Evolutionary conservation across 306 rosid genomes (phyloP), one percentile per base, ranked within the genome.

Genomic region (Dalbergia cochinchinensis): DNA sequence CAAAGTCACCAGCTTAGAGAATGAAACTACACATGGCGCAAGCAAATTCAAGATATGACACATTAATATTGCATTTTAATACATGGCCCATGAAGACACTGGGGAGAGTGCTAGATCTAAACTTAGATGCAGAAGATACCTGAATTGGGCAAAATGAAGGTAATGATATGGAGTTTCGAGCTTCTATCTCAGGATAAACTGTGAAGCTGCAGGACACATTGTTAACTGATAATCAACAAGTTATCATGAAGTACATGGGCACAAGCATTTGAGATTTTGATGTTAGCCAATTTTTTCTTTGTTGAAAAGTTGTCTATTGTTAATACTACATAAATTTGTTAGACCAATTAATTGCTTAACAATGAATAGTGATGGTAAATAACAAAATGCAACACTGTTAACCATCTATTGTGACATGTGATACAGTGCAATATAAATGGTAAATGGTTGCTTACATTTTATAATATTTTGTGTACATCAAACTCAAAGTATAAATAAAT

Each of bases 111-210:
- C 48, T n/a, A 58, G 44, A 81, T 35, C 37, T 50, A 67, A 76
- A 71, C 80, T 68, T 15, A 69, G 64, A 64, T 22, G 69, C 72
- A 82, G 62, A 15, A 75, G 54, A 63, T 80, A 91, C 97, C 92
- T 76, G 91, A 78, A 85, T 69, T 41, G 92, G 97, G 87, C 97
- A 92, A 73, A 79, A 64, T 35, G 97, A 86, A 41, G 99, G 99
- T 76, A 92, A 83, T 41, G 79, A 65, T 77, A 92, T 78, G 78
- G 92, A 87, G 88, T 91, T 94, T 87, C 99, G 91, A 48, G 97
- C 91, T 87, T 94, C 97, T 77, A 94, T 84, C 86, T 92, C 97
- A 16, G 97, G 99, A 89, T 88, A 91, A 77, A 90, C 91, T 69
- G 84, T 83, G 84, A 91, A 94, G 85, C 99, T 94, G 92, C 85